Conservation (phyloP, 352 stramenopile genomes). For the Phytophthora constricta region DNA sequence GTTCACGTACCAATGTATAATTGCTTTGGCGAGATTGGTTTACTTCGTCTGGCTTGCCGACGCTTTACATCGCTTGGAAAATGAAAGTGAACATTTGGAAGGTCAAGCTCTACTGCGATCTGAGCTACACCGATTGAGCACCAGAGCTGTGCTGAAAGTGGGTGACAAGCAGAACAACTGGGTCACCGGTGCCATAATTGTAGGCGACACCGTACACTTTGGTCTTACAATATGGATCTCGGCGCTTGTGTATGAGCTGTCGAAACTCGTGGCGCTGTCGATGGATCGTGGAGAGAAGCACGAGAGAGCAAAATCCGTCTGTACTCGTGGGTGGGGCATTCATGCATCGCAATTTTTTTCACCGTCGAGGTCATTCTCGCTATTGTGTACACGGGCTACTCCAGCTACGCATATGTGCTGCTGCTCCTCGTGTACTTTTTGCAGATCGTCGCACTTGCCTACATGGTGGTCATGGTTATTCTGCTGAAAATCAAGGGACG, state of each 20-base stretch:
- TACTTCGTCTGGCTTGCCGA: conserved; percentile 39
- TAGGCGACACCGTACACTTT: conserved; percentile 42
- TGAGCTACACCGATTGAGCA: conserved; percentile 40
- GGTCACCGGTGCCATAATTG: conserved; percentile 34
- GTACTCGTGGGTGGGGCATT: conserved; percentile 37
- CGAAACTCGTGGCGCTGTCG: conserved; percentile 34
- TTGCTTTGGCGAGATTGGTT: conserved; percentile 11
- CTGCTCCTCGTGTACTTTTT: conserved; percentile 31
- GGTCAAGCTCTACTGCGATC: conserved; percentile 15
- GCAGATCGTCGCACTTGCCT: conserved; percentile 38
- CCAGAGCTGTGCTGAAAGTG: conserved; percentile 35
- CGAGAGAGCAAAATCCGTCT: conserved; percentile 41
- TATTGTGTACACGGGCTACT: conserved; percentile 36
- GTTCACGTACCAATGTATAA: conserved; percentile 38
- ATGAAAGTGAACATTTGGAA: conserved; percentile 11
- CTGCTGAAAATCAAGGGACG: conserved; percentile 45
- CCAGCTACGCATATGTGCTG: conserved; percentile 35
- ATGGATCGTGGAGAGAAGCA: conserved; percentile 50
- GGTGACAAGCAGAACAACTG: conserved; percentile 27
- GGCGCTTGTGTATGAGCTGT: conserved; percentile 54
- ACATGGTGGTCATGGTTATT: conserved; percentile 41
- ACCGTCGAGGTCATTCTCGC: conserved; percentile 27
- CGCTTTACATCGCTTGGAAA: no score
- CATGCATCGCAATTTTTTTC: conserved; percentile 26
- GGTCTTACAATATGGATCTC: conserved; percentile 40